Evolutionary conservation across 106 monocot species (phyloP), one percentile per base, ranked within the genome.

Genomic region (Acorus gramineus): DNA sequence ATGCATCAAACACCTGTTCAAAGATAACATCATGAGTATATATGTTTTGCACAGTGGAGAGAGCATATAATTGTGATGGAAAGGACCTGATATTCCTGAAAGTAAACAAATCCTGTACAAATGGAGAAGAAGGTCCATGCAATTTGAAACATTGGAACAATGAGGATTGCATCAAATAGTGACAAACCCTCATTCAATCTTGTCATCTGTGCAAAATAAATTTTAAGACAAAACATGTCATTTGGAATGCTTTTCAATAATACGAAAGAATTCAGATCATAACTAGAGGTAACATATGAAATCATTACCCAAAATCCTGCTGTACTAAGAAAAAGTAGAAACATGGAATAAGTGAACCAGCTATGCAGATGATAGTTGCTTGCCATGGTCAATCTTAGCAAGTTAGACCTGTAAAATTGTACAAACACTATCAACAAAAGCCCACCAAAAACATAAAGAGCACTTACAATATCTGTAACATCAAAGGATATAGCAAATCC

Each of bases 91-190:
- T 96, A 96, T 76, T 96, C 96, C 58, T 96, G 96, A 59, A 96
- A 96, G 74, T 96, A 96, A 45, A 96, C 77, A 80, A 96, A 91
- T 66, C 96, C 96, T 61, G 96, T 96, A 70, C 83, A 96, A 59
- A 91, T 87, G 14, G 96, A 96, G 68, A 96, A 96, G 67, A 96
- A 96, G 67, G 96, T 96, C 96, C 96, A 96, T 53, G 83, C 85
- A 72, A 96, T 90, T 74, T 96, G 96, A 73, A 96, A 96, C 91
- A 91, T 96, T 54, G 96, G 96, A 53, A 91, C 96, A 64, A 96
- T 87, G 55, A 96, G 74, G 68, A 96, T 96, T 68, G 85, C 90
- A 83, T 96, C 96, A 58, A 91, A 96, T n/a, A 91, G 63, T 62
- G 96, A 91, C 47, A 96, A 78, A 10, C 96, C 90, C 66, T 96